A percentile compares a stretch with the other conserved stretches of the same genome.
phyloP scores from a whole-genome alignment of 2,329 filamentous ascomycete genomes.

The Aaosphaeria arxii region DNA sequence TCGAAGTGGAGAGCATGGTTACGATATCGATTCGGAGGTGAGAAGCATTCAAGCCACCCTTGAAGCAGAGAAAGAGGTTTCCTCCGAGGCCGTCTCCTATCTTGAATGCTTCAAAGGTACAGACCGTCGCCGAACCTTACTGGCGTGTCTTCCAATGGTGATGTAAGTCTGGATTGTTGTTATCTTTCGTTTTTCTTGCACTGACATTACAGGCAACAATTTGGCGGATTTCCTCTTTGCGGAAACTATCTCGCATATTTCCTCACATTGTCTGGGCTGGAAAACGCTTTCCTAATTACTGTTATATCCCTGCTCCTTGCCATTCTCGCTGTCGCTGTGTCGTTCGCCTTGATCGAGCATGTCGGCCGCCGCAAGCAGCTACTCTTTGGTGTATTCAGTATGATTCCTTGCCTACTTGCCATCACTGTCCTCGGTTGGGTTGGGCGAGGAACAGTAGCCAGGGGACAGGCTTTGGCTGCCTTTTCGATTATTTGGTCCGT shows the following conservation, averaged over 20 bases:
- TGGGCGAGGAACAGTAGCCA: neutral
- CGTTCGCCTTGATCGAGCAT: neutral
- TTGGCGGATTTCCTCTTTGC: neutral
- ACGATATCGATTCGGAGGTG: neutral
- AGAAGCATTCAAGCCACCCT: neutral
- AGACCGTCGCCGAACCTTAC: neutral
- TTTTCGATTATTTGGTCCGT: neutral
- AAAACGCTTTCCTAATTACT: neutral
- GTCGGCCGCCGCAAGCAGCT: neutral
- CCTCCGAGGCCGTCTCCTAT: neutral
- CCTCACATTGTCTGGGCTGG: neutral
- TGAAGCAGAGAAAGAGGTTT: neutral
- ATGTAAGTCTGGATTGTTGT: neutral
- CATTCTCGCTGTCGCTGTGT: neutral
- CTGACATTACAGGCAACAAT: too few relatives aligned
- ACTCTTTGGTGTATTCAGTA: neutral
- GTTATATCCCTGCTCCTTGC: neutral
- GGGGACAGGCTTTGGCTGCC: neutral
- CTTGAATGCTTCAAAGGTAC: neutral
- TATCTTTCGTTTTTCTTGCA: too few relatives aligned
- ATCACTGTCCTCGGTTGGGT: neutral
- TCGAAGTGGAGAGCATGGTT: neutral
- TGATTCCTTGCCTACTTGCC: neutral
- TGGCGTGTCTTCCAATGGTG: neutral
- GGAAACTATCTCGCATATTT: neutral